These are phyloP conservation scores for Hirschfeldia incana DNA, from an alignment of 345 rosid species.

Conservation along the genomic window DNA sequence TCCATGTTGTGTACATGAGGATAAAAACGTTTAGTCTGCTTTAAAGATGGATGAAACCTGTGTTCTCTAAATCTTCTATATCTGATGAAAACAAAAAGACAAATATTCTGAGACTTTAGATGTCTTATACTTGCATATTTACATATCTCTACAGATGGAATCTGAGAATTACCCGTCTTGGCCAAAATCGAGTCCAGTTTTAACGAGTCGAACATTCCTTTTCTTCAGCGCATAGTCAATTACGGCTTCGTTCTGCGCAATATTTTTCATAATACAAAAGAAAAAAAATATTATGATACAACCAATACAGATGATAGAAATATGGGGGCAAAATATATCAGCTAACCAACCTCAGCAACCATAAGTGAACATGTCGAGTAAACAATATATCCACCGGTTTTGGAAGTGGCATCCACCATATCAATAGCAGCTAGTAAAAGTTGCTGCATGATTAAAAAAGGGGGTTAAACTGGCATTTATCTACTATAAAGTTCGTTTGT, in stretches of 20 bases:
- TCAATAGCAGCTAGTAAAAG: slow-evolving; percentile 89
- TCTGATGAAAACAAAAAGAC: slow-evolving; percentile 36
- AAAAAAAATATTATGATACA: slow-evolving; percentile 2
- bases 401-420: slow-evolving; percentile 86
- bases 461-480: not conserved
- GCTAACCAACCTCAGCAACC: slow-evolving; percentile 74
- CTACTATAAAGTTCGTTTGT: not conserved
- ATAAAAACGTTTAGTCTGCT: slow-evolving; percentile 76
- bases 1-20: slow-evolving; percentile 94
- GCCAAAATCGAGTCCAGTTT: slow-evolving; percentile 88
- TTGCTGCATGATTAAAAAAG: slow-evolving; percentile 48
- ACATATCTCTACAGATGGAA: slow-evolving; percentile 13
- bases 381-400: slow-evolving; percentile 85
- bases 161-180: slow-evolving; percentile 59
- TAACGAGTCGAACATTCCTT: slow-evolving; percentile 83
- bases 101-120: slow-evolving; percentile 8
- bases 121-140: slow-evolving; percentile 17
- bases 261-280: not conserved
- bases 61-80: slow-evolving; percentile 62
- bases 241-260: slow-evolving; percentile 82
- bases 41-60: slow-evolving; percentile 63
- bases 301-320: not conserved
- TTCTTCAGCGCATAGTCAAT: slow-evolving; percentile 80
- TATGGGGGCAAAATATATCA: slow-evolving; percentile 11
- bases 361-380: slow-evolving; percentile 95